Evolutionary conservation across 345 rosid species (phyloP), one percentile per base, ranked within the genome.

Genomic region (Boechera stricta): DNA sequence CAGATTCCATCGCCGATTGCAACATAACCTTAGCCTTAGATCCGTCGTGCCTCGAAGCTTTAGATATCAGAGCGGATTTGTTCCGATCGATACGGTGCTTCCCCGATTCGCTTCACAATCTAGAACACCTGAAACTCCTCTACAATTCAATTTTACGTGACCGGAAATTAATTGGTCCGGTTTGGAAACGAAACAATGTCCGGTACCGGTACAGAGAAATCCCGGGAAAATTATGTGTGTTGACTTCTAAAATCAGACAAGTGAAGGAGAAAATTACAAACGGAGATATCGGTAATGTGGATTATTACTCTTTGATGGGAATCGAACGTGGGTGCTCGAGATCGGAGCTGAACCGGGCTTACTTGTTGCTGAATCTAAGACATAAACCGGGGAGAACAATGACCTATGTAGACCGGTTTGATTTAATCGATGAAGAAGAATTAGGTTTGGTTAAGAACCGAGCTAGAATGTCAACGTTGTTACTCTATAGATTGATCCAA

Each of bases 291-390:
- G 87, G 89, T 12, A 89, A 92, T 38, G 97, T 92, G 6, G 99
- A 94, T 85, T 89, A 89, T 56, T 85, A 94, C 56, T 84, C 85
- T 26, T 67, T 94, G 82, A 90, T 94, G 18, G 99, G 98, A 10
- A 64, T 94, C 48, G 69, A 90, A 47, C 89, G 91, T 2, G 98
- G 94, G 24, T 94, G 99, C 76, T 87, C 98, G 3, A 80, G 92
- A 64, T 94, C 99, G 6, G 99, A 92, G 73, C 77, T 94, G 4
- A 95, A 90, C 61, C 84, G 97, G 61, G 99, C 97, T 58, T 94
- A 90, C 81, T 72, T 92, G 80, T 55, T 94, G 73, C 84, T 94
- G 8, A 80, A 84, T 65, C 77, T 94, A 45, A 85, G 86, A 82
- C 97, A 94, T 81, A 92, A 92, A 76, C 96, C 94, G 29, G 99